These are phyloP conservation scores for Backusella tarrabulga DNA, from an alignment of 192 early-diverging fungal species.

Conservation along the genomic window DNA sequence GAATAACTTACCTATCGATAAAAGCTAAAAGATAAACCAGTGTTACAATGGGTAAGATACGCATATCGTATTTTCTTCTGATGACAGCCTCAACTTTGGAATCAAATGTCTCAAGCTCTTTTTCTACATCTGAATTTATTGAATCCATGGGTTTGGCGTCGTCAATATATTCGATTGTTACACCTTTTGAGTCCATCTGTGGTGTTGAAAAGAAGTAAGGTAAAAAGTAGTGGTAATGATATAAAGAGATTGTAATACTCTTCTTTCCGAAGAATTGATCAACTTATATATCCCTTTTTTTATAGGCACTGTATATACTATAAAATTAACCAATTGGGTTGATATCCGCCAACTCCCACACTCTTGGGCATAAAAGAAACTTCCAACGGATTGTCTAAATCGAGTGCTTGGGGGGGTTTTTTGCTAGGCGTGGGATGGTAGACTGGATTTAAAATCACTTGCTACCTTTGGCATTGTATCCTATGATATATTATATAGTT, in stretches of 20 bases:
- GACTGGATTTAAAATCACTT: not conserved
- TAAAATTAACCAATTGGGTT: not conserved
- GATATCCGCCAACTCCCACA: conserved; percentile 5
- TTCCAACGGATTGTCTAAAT: not conserved
- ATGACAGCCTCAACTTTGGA: not conserved
- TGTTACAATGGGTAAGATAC: conserved; percentile 7
- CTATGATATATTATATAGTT: not conserved
- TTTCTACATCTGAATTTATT: not conserved
- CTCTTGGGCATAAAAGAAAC: not conserved
- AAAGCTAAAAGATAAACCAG: conserved; percentile 9
- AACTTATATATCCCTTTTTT: not conserved
- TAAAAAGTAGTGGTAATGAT: not conserved
- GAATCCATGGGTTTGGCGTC: not conserved
- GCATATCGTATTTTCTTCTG: conserved; percentile 11
- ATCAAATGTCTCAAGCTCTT: not conserved
- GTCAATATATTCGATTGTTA: not conserved
- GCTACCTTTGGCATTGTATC: not conserved
- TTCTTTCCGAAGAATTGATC: not conserved
- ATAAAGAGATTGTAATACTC: not conserved
- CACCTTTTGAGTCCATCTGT: not conserved
- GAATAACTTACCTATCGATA: conserved; percentile 9
- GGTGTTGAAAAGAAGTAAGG: not conserved
- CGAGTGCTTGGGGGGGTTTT: not conserved
- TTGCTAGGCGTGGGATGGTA: not conserved
- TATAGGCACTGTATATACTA: not conserved